phyloP scores from a whole-genome alignment of 2,329 filamentous ascomycete species.

The Sporothrix euskadiensis region DNA sequence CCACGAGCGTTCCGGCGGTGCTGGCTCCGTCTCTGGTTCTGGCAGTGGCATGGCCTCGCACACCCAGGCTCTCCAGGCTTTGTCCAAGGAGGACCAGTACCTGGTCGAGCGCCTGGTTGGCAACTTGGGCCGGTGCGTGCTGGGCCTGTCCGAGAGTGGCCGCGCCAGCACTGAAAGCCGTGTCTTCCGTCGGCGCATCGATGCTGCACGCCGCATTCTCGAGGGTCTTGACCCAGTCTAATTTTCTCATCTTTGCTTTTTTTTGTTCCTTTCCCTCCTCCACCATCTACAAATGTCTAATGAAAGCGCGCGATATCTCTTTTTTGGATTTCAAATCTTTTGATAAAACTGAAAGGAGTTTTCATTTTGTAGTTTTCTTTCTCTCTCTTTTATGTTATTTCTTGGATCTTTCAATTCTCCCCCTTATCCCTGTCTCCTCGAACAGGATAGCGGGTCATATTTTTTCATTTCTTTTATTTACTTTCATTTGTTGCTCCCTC shows the following conservation, averaged over 20 bases:
- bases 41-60: slow-evolving; percentile 11
- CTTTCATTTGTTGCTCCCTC: neutral
- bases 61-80: slow-evolving; percentile 46
- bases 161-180: slow-evolving; percentile 59
- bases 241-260: neutral
- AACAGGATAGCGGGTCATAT: neutral
- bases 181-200: slow-evolving; percentile 69
- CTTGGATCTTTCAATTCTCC: neutral
- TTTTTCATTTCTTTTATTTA: neutral
- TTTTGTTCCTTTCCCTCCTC: neutral
- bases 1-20: slow-evolving; percentile 12
- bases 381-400: neutral
- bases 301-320: slow-evolving; percentile 20
- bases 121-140: slow-evolving; percentile 60
- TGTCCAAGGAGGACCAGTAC: slow-evolving; percentile 58
- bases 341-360: neutral
- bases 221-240: slow-evolving; percentile 60
- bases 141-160: slow-evolving; percentile 58
- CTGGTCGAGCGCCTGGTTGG: slow-evolving; percentile 62
- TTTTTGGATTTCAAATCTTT: neutral
- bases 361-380: neutral
- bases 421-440: neutral
- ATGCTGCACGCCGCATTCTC: slow-evolving; percentile 70
- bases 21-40: neutral
- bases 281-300: slow-evolving; percentile 16